These are phyloP conservation scores for Populus nigra DNA, from an alignment of 345 rosid genomes.

Conservation along the genomic window DNA sequence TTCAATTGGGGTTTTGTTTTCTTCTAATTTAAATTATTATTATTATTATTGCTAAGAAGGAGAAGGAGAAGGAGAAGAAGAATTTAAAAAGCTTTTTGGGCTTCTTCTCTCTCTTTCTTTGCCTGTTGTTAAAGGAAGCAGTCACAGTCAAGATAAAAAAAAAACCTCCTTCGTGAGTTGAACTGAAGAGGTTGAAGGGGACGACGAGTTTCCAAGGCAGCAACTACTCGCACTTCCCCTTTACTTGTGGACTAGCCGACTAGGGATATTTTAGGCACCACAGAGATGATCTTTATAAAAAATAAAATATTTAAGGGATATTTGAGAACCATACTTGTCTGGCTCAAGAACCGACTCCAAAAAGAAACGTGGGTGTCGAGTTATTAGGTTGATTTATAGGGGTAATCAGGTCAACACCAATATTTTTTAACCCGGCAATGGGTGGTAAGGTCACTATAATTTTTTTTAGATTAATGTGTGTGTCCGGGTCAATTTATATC, in stretches of 20 bases:
- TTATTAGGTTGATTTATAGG: no score
- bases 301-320: no score
- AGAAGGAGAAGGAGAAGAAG: background rate
- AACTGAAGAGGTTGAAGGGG: background rate
- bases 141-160: background rate
- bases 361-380: no score
- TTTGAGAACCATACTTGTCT: no score
- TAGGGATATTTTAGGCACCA: background rate
- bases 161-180: background rate
- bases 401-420: no score
- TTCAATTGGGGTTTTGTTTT: background rate
- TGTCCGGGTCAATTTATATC: fast-evolving
- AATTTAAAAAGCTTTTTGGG: slow-evolving; percentile 1
- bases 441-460: fast-evolving
- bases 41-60: background rate
- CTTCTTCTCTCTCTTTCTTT: background rate
- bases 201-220: background rate
- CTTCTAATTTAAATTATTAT: background rate
- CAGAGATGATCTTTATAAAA: no score
- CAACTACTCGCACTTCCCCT: background rate
- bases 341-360: no score
- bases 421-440: no score
- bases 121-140: background rate
- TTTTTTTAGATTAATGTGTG: no score
- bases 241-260: background rate